Percentiles rank a stretch among this genome's conserved stretches.
These are phyloP conservation scores for Geotrichum restrictum DNA, from an alignment of 1,139 yeast genomes.

Conservation along the genomic window DNA sequence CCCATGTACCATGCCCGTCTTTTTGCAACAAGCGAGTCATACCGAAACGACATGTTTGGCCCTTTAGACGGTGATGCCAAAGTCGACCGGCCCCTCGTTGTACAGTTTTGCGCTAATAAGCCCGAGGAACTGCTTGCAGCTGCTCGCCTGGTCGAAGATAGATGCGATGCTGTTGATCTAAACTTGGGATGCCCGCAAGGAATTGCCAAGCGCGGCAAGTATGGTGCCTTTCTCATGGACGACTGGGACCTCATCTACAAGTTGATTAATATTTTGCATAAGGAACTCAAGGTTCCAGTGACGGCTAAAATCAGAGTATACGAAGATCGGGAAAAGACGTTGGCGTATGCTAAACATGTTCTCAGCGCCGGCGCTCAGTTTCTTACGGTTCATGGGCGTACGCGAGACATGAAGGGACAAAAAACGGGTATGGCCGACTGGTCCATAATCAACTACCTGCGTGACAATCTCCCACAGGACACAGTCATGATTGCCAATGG, in stretches of 20 bases:
- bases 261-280: conserved; percentile 69
- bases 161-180: conserved; percentile 93
- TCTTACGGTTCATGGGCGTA: conserved; percentile 89
- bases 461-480: conserved; percentile 74
- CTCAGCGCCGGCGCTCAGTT: conserved; percentile 93
- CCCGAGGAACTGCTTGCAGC: conserved; percentile 80
- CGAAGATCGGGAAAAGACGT: conserved; percentile 77
- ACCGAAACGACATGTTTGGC: conserved; percentile 72
- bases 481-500: conserved; percentile 94
- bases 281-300: conserved; percentile 74
- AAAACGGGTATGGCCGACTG: conserved; percentile 93
- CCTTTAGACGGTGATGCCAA: conserved; percentile 66
- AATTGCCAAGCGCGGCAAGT: conserved; percentile 88
- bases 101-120: conserved; percentile 95
- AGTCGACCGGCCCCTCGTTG: conserved; percentile 76
- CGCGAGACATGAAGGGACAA: conserved; percentile 97
- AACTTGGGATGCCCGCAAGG: conserved; percentile 98
- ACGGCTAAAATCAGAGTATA: conserved; percentile 94
- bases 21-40: conserved; percentile 80
- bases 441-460: conserved; percentile 66
- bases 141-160: conserved; percentile 70
- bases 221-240: conserved; percentile 95
- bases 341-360: conserved; percentile 88
- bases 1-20: conserved; percentile 95
- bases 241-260: conserved; percentile 83